Evolutionary conservation across 768 basidiomycete genomes (phyloP).

Genomic region (Grammothele lineata): DNA sequence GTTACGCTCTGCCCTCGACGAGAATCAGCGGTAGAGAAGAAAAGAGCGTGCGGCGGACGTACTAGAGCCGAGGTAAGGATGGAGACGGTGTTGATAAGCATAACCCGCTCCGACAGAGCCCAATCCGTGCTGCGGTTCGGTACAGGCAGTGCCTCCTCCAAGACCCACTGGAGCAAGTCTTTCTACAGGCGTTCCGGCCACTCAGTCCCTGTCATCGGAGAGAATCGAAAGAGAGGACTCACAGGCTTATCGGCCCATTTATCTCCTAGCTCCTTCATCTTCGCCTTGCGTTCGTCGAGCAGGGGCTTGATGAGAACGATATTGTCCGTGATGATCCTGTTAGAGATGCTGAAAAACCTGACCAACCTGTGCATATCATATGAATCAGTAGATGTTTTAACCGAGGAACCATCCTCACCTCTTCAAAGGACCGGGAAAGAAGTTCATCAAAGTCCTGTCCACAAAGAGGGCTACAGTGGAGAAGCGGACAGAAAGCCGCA

Average conservation of each 20-base stretch:
- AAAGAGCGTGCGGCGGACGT: constrained; percentile 20
- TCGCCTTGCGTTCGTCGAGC: constrained; percentile 23
- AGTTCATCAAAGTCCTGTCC: too few species aligned
- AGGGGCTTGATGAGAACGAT: constrained; percentile 24
- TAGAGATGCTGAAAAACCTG: constrained; percentile 8
- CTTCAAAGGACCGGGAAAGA: too few species aligned
- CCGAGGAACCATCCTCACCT: too few species aligned
- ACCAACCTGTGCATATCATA: constrained; percentile 14
- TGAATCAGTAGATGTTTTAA: too few species aligned
- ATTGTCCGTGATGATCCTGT: background rate
- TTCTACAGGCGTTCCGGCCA: background rate
- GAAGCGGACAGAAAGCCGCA: too few species aligned
- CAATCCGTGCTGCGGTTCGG: background rate
- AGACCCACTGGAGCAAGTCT: background rate
- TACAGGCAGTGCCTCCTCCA: background rate
- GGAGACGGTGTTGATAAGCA: background rate
- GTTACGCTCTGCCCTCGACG: constrained; percentile 22
- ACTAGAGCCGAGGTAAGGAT: background rate
- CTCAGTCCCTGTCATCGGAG: background rate
- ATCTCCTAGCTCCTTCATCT: constrained; percentile 7
- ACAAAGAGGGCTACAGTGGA: too few species aligned
- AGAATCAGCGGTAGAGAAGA: background rate
- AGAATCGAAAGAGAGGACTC: constrained; percentile 1
- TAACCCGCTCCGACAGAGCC: background rate
- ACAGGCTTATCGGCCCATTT: constrained; percentile 30